Base-by-base conservation (phyloP, 352 stramenopile genomes). In the Globisporangium iwayamae region DNA sequence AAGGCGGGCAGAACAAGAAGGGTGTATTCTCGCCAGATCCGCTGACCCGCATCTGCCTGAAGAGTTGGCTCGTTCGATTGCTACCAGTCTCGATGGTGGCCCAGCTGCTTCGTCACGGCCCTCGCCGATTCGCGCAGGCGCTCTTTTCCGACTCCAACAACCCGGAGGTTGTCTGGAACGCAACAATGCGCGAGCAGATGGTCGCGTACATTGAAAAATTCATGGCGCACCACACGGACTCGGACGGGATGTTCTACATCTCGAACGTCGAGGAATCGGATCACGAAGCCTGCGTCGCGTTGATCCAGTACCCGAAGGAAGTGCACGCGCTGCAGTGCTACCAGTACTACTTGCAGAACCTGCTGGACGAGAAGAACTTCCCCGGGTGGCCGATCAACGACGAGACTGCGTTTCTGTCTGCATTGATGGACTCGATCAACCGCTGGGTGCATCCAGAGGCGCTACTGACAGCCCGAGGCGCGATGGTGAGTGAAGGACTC, bases 351-450 rank as follows among this genome's bases (percentile, higher is more conserved):
- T 61, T 96, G 22, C 82, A 93, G 69, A 96, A 96, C 58, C 66
- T 96, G 25, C 63, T 96, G 25, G 85, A 96, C 55, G 87, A 94
- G 55, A 83, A 91, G 56, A 76, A 83, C 43, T 96, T 93, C 62
- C 87, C 87, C n/a, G 84, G 84, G n/a, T 96, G 87, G 87, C 82
- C 85, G 51, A 94, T 96, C 46, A 94, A 94, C 64, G 83, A 94
- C 51, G 85, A 91, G 53, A 46, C 78, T 47, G 81, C 87, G 22
- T 95, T 95, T 56, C 63, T 95, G 43, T 70, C 76, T 2, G 73
- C 87, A 10, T 60, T 95, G 8, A 73, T 92, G 69, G 87, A 95
- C 60, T 86, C 84, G 4, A 80, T 95, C 62, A 75, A 85, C 18
- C 82, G 76, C 8, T 95, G 84, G 84, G 81, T 93, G 13, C 84